These are phyloP conservation scores for Larix kaempferi DNA, from an alignment of 75 land plant genomes.

Conservation along the genomic window DNA sequence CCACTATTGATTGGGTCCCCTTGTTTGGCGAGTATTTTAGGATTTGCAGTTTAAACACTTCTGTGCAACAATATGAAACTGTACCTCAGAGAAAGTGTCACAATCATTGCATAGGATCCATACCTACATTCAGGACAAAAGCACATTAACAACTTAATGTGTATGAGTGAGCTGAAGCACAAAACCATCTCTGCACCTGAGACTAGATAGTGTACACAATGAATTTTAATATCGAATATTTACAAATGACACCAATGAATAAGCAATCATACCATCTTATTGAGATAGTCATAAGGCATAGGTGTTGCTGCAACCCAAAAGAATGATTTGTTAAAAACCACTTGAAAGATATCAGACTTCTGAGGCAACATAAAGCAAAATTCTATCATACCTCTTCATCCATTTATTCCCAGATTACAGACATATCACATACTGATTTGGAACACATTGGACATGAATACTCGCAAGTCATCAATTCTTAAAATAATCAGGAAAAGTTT, in stretches of 20 bases:
- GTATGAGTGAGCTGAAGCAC: no score
- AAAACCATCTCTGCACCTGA: no score
- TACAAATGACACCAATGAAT: no score
- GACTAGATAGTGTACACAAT: no score
- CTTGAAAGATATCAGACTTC: background rate
- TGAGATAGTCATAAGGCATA: no score
- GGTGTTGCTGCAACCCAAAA: conserved; percentile 74
- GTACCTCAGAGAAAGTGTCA: no score
- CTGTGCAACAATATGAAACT: conserved; percentile 72
- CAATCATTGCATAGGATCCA: conserved; percentile 98
- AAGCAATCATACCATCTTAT: no score
- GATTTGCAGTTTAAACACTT: conserved; percentile 70
- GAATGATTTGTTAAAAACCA: conserved; percentile 5
- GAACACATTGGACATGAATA: conserved; percentile 91
- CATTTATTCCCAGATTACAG: conserved; percentile 63
- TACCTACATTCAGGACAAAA: conserved; percentile 33
- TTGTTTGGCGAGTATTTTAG: conserved; percentile 76
- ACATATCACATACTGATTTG: conserved; percentile 84
- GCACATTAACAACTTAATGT: no score
- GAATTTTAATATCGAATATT: no score
- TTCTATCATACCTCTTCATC: conserved; percentile 65
- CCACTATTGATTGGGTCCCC: conserved; percentile 11
- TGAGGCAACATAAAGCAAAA: background rate
- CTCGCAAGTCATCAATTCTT: conserved; percentile 23
- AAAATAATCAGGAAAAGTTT: background rate